Conservation (phyloP, 306 rosid species). For the Senna tora region DNA sequence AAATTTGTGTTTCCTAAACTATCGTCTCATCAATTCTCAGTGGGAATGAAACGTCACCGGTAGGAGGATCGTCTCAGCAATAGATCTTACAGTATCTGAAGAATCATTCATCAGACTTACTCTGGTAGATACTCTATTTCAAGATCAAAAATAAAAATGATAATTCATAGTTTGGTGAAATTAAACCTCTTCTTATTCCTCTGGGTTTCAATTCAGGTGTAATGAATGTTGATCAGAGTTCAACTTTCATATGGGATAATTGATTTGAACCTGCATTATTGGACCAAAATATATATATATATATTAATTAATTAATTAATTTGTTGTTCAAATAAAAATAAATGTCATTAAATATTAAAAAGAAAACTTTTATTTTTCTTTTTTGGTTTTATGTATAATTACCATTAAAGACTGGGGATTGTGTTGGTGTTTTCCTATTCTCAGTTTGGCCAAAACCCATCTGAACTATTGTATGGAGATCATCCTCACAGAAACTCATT, state of each 20-base stretch:
- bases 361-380: background rate
- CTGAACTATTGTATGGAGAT: slow-evolving; percentile 78
- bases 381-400: slow-evolving; percentile 16
- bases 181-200: background rate
- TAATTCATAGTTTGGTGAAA: slow-evolving; percentile 4
- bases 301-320: too few species aligned
- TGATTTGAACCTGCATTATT: slow-evolving; percentile 68
- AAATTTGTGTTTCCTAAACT: too few species aligned
- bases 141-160: background rate
- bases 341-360: slow-evolving; percentile 1
- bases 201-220: slow-evolving; percentile 15
- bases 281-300: slow-evolving; percentile 11
- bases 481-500: slow-evolving; percentile 72
- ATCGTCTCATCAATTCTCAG: too few species aligned
- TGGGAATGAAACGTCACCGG: too few species aligned
- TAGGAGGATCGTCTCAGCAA: too few species aligned
- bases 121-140: too few species aligned
- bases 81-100: too few species aligned
- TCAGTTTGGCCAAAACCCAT: slow-evolving; percentile 82
- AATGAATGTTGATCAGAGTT: slow-evolving; percentile 17
- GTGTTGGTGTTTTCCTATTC: slow-evolving; percentile 50
- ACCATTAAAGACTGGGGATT: slow-evolving; percentile 64
- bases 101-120: too few species aligned
- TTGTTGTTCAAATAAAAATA: slow-evolving; percentile 35
- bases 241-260: slow-evolving; percentile 61